Conservation (phyloP, 164 flowering plant genomes). For the Annona squamosa region DNA sequence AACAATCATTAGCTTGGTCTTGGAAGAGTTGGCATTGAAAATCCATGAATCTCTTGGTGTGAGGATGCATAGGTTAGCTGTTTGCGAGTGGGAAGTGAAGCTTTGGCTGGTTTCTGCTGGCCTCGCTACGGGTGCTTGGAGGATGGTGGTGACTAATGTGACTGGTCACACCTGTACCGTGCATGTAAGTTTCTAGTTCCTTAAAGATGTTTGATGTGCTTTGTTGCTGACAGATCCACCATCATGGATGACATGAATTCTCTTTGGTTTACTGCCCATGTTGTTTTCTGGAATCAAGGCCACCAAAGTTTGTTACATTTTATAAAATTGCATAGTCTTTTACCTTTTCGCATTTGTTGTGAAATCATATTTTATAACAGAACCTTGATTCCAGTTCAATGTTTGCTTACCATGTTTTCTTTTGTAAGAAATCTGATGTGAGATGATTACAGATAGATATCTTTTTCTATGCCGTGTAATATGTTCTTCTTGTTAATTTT, state of each 20-base stretch:
- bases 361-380: not conserved
- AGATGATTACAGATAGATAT: too few relatives aligned
- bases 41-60: constrained; percentile 77
- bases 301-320: not conserved
- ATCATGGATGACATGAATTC: not conserved
- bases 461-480: too few relatives aligned
- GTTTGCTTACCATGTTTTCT: not conserved
- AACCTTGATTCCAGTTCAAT: not conserved
- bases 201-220: not conserved
- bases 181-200: constrained; percentile 54
- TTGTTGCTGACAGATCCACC: not conserved
- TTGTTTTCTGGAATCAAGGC: not conserved
- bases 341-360: not conserved
- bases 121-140: constrained; percentile 85
- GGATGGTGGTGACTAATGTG: constrained; percentile 78
- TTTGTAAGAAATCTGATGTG: not conserved
- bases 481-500: too few relatives aligned
- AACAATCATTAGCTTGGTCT: constrained; percentile 42
- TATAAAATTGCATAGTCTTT: not conserved
- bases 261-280: not conserved
- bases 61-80: constrained; percentile 83
- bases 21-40: constrained; percentile 68
- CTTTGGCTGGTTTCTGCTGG: constrained; percentile 75
- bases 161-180: constrained; percentile 94
- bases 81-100: constrained; percentile 96